Conservation (phyloP, 768 basidiomycete species). For the Leccinum sublutescens region DNA sequence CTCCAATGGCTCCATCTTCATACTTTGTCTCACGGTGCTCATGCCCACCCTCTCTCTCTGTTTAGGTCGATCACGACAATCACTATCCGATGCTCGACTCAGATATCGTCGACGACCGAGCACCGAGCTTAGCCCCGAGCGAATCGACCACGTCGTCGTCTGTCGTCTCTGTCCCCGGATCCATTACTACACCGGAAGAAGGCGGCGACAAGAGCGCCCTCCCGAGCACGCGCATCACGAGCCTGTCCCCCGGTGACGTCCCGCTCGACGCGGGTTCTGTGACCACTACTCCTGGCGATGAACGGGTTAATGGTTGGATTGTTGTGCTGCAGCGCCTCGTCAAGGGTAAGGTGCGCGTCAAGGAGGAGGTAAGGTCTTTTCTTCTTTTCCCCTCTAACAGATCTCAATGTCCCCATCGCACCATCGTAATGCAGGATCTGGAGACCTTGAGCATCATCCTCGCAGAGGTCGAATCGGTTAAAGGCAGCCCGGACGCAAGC, state of each 20-base stretch:
- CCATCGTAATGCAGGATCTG: constrained; percentile 18
- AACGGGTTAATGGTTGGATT: constrained; percentile 20
- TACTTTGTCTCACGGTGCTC: not conserved
- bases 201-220: not conserved
- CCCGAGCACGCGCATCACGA: constrained; percentile 21
- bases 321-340: constrained; percentile 29
- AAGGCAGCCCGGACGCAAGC: constrained; percentile 7
- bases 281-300: not conserved
- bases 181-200: not conserved
- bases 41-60: not conserved
- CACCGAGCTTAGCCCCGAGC: not conserved
- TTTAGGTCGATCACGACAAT: constrained; percentile 14
- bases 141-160: constrained; percentile 5
- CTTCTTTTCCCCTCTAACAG: not conserved
- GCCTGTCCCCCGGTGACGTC: constrained; percentile 13
- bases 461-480: constrained; percentile 32
- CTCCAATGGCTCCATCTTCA: not conserved
- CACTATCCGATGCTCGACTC: constrained; percentile 3
- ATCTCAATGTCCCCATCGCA: not conserved
- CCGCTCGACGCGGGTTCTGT: not conserved
- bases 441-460: constrained; percentile 28
- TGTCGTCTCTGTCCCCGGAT: not conserved
- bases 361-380: constrained; percentile 19
- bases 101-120: constrained; percentile 2
- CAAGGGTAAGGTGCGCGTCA: constrained; percentile 27